Evolutionary conservation across 2,329 filamentous ascomycete species (phyloP).

Genomic region (Aspergillus aculeatus): DNA sequence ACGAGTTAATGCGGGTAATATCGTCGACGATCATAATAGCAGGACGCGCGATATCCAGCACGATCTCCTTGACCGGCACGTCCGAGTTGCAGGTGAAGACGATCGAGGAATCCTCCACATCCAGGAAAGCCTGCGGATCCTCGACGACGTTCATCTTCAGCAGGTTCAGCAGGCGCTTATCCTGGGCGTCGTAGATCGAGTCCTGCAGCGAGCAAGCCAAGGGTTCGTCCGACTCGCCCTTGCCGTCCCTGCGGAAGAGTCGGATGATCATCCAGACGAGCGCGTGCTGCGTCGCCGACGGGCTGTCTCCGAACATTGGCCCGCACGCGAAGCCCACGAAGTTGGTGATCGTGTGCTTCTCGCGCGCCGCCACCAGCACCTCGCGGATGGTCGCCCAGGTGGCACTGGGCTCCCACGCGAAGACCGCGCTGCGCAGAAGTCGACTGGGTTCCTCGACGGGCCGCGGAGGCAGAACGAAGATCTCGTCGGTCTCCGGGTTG

Average conservation of each 20-base stretch:
- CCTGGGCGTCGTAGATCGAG: constrained; percentile 16
- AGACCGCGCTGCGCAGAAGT: too few relatives aligned
- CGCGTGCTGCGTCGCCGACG: neutral
- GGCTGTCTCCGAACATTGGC: neutral
- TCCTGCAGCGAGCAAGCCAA: constrained; percentile 24
- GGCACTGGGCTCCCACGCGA: neutral
- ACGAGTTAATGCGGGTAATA: neutral
- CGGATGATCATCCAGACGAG: neutral
- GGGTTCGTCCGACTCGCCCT: neutral
- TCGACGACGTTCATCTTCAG: constrained; percentile 22
- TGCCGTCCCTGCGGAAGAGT: neutral
- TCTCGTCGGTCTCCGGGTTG: neutral
- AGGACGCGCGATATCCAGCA: constrained; percentile 38
- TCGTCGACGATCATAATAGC: constrained; percentile 24
- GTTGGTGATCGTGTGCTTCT: neutral
- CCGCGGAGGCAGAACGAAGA: neutral
- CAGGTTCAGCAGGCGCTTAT: constrained; percentile 15
- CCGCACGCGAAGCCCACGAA: neutral
- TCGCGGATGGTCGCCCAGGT: neutral
- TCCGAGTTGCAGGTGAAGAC: constrained; percentile 33
- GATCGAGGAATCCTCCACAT: constrained; percentile 35
- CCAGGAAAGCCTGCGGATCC: constrained; percentile 34
- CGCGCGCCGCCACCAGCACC: neutral
- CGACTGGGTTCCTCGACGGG: neutral
- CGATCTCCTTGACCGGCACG: constrained; percentile 38